Conservation (phyloP, 73 alveolate species). For the Halteria grandinella region DNA sequence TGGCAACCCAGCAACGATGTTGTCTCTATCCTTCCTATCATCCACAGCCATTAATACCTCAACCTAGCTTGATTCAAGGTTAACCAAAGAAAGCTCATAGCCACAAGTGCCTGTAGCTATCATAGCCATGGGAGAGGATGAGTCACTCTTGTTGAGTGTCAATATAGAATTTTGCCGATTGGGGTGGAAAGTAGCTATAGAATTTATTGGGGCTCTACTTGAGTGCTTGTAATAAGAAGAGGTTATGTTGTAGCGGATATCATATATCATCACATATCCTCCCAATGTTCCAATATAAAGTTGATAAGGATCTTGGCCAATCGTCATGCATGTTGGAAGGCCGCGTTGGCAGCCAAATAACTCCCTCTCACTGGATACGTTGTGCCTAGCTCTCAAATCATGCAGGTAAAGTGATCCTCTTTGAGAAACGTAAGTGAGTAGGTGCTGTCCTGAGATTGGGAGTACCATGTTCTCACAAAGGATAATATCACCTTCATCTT, state of each 20-base stretch:
- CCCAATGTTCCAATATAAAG: slow-evolving; percentile 67
- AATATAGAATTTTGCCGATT: not conserved
- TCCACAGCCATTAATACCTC: slow-evolving; percentile 50
- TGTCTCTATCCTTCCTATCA: slow-evolving; percentile 16
- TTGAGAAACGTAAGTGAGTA: slow-evolving; percentile 47
- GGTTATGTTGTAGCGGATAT: slow-evolving; percentile 59
- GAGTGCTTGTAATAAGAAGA: slow-evolving; percentile 38
- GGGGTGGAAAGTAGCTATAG: slow-evolving; percentile 16
- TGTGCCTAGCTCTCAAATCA: slow-evolving; percentile 57
- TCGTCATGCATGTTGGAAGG: slow-evolving; percentile 13
- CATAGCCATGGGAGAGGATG: slow-evolving; percentile 34
- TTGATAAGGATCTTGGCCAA: slow-evolving; percentile 49
- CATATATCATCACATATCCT: slow-evolving; percentile 66
- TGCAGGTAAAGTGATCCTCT: slow-evolving; percentile 60
- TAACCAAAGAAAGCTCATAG: slow-evolving; percentile 53
- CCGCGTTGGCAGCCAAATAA: slow-evolving; percentile 43
- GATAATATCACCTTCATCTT: slow-evolving; percentile 56
- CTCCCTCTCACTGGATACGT: slow-evolving; percentile 52
- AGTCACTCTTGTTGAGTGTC: slow-evolving; percentile 14
- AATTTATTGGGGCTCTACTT: slow-evolving; percentile 43
- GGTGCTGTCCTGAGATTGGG: slow-evolving; percentile 40
- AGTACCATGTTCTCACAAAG: slow-evolving; percentile 15
- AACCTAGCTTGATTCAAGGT: slow-evolving; percentile 23
- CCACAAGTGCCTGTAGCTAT: slow-evolving; percentile 41
- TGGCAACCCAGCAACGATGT: slow-evolving; percentile 12